Evolutionary conservation across 306 rosid genomes (phyloP).

Genomic region (Gleditsia sinensis): DNA sequence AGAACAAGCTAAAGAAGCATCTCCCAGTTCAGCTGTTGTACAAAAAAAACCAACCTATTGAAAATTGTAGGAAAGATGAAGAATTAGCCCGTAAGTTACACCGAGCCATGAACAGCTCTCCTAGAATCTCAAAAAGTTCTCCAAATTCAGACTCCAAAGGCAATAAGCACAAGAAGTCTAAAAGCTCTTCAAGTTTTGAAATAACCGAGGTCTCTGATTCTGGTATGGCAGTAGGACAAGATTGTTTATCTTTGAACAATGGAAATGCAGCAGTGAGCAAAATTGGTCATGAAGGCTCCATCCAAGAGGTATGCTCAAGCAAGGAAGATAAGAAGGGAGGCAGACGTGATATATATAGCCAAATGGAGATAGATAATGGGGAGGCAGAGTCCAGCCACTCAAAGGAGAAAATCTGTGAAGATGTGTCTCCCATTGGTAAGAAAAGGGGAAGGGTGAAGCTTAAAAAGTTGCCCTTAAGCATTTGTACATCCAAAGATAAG

Average conservation of each 20-base stretch:
- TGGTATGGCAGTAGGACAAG: slow-evolving; percentile 46
- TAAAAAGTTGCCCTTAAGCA: slow-evolving; percentile 82
- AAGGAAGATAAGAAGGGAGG: slow-evolving; percentile 57
- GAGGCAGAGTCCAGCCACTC: slow-evolving; percentile 75
- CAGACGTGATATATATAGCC: slow-evolving; percentile 52
- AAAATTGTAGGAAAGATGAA: slow-evolving; percentile 80
- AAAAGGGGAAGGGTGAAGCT: slow-evolving; percentile 92
- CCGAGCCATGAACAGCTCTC: slow-evolving; percentile 90
- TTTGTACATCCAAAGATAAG: slow-evolving; percentile 71
- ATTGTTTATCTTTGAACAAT: slow-evolving; percentile 53
- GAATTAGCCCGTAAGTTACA: slow-evolving; percentile 89
- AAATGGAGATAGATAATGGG: slow-evolving; percentile 48
- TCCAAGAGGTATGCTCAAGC: slow-evolving; percentile 57
- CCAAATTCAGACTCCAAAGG: slow-evolving; percentile 67
- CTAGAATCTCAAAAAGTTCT: slow-evolving; percentile 75
- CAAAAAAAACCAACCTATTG: slow-evolving; percentile 79
- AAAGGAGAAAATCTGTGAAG: slow-evolving; percentile 59
- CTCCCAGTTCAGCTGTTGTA: slow-evolving; percentile 93
- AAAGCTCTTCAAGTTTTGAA: slow-evolving; percentile 59
- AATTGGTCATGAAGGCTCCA: slow-evolving; percentile 54
- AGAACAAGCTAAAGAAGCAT: slow-evolving; percentile 87
- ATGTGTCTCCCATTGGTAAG: slow-evolving; percentile 56
- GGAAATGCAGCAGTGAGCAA: slow-evolving; percentile 52
- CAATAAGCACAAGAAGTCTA: slow-evolving; percentile 68
- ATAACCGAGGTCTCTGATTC: slow-evolving; percentile 55